phyloP scores from a whole-genome alignment of 352 stramenopile species.

The Pythium volutum region DNA sequence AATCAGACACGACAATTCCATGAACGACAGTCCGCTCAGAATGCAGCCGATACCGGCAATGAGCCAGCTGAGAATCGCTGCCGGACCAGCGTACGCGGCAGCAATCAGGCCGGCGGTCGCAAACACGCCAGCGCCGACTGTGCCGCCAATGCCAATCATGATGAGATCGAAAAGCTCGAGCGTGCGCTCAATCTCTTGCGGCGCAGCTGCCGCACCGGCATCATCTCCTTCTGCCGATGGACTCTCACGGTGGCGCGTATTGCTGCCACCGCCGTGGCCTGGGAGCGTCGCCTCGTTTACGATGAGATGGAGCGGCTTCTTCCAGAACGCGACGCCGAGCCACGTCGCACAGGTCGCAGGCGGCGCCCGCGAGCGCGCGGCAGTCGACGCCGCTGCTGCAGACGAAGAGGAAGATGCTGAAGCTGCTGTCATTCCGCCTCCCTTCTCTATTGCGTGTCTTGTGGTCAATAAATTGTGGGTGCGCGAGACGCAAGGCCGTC shows the following conservation, averaged over 20 bases:
- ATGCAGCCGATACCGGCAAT: slow-evolving; percentile 79
- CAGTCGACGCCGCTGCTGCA: neutral
- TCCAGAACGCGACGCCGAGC: slow-evolving; percentile 66
- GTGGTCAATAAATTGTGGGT: no score
- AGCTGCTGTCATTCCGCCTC: neutral
- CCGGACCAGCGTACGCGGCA: slow-evolving; percentile 65
- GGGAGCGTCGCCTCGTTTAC: slow-evolving; percentile 7
- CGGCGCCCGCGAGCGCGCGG: slow-evolving; percentile 1
- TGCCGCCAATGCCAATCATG: slow-evolving; percentile 92
- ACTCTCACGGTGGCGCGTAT: slow-evolving; percentile 17
- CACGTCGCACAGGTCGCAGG: slow-evolving; percentile 22
- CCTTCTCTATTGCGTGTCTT: neutral
- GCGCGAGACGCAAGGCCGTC: neutral
- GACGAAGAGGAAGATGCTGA: neutral
- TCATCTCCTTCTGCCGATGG: slow-evolving; percentile 18
- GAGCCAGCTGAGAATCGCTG: slow-evolving; percentile 81
- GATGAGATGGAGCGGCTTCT: slow-evolving; percentile 62
- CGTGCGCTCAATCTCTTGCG: slow-evolving; percentile 47
- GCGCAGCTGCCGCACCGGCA: neutral
- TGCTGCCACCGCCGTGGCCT: slow-evolving; percentile 7
- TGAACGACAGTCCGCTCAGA: slow-evolving; percentile 87
- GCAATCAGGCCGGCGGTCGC: slow-evolving; percentile 73
- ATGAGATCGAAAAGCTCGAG: slow-evolving; percentile 91
- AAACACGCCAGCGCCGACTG: slow-evolving; percentile 93
- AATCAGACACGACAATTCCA: slow-evolving; percentile 87